Percentiles rank a stretch among this genome's conserved stretches.
These are phyloP conservation scores for Pyrenula massariospora DNA, from an alignment of 495 filamentous ascomycete species.

Conservation along the genomic window DNA sequence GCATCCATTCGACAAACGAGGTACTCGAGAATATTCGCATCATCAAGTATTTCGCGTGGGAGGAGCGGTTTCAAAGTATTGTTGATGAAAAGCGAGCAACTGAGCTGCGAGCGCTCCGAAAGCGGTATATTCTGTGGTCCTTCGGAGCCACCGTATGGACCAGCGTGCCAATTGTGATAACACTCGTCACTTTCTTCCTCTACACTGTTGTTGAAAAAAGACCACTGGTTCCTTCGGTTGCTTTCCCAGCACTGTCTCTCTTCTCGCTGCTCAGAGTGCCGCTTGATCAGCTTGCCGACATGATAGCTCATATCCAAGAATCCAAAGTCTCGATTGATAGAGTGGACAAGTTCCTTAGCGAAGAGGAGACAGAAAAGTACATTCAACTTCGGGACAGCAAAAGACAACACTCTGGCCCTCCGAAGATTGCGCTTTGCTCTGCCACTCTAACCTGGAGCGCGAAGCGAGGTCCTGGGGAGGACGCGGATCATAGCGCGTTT, in stretches of 20 bases:
- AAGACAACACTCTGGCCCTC: conserved; percentile 42
- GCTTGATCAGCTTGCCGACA: conserved; percentile 92
- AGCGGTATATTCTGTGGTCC: conserved; percentile 83
- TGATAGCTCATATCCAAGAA: conserved; percentile 98
- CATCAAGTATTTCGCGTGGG: conserved; percentile 99
- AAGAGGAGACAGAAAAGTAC: conserved; percentile 96
- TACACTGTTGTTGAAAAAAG: conserved; percentile 90
- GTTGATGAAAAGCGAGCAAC: conserved; percentile 76
- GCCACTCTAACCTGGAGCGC: conserved; percentile 85
- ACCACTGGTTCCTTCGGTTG: conserved; percentile 79
- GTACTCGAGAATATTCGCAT: conserved; percentile 96
- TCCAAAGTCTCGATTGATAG: conserved; percentile 94
- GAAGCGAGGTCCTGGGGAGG: conserved; percentile 20
- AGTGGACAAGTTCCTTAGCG: conserved; percentile 87
- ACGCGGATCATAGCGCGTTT: conserved; percentile 47
- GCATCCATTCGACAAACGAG: conserved; percentile 95
- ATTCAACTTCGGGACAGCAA: conserved; percentile 61
- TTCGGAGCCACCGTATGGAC: conserved; percentile 90
- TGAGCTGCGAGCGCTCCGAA: conserved; percentile 69
- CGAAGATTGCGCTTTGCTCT: conserved; percentile 69
- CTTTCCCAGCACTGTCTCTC: conserved; percentile 91
- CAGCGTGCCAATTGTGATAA: conserved; percentile 88
- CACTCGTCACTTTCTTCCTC: conserved; percentile 86
- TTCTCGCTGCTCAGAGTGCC: conserved; percentile 93
- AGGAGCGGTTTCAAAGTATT: conserved; percentile 75